Evolutionary conservation across 768 basidiomycete species (phyloP), one percentile per base, ranked within the genome.

Genomic region (Boletus reticuloceps): DNA sequence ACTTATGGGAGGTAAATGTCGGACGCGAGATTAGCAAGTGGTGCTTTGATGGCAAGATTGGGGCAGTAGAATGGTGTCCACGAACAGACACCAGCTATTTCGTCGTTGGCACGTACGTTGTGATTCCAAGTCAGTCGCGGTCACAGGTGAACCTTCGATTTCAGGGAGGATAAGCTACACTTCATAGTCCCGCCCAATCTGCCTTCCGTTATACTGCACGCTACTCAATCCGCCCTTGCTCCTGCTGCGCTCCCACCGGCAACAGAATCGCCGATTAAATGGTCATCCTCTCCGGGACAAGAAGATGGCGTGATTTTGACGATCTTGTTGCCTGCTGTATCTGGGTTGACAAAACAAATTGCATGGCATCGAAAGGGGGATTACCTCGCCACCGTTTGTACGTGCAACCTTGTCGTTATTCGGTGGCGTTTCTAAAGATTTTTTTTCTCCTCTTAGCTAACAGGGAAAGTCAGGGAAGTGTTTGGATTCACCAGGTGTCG

Each of bases 401-500:
- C 73, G 94, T 86, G 22, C 39, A 43, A 22, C 20, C 29, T 34
- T n/a, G 48, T 58, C 22, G 5, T 51, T 36, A 6, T 31, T 27
- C 46, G 53, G 50, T 51, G 56, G 41, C 49, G 19, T 57, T 51
- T 29, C 31, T 53, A 31, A 59, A 54, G 16, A 58, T 47, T 54
- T 44, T 54, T 54, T 56, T 54, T n/a, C 29, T 22, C 7, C 20
- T 46, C 17, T 61, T 58, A 89, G 86, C 86, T 16, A 81, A 75
- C 61, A 79, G 77, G 60, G 89, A 86, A 47, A 80, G 79, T 34
- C 89, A 92, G 67, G 87, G 89, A 36, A 84, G 86, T 43, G 91
- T 98, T 29, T 94, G 96, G 84, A 97, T 99, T 49, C 97, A 99
- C 68, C 97, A 99, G 68, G 70, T 97, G 17, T 88, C 91, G 29